phyloP scores from a whole-genome alignment of 495 filamentous ascomycete species.

The Amphirosellinia nigrospora region DNA sequence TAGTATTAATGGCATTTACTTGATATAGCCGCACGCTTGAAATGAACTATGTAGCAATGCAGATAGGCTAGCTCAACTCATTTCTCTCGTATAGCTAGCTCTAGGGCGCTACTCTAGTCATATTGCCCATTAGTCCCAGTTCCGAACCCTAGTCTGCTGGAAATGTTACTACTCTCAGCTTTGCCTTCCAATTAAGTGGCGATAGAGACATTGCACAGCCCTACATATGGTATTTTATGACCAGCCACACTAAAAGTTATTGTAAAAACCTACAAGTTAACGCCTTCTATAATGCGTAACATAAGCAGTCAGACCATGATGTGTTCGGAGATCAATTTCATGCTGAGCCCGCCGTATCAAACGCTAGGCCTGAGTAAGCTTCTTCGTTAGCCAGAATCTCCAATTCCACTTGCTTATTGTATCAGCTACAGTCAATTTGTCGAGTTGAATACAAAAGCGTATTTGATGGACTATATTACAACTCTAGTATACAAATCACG shows the following conservation, averaged over 20 bases:
- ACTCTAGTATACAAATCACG: neutral
- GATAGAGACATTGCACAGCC: neutral
- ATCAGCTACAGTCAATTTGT: neutral
- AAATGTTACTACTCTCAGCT: neutral
- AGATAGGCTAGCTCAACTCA: neutral
- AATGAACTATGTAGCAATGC: neutral
- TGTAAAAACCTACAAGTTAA: too few species aligned
- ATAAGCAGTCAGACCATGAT: too few species aligned
- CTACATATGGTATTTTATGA: neutral
- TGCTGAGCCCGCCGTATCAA: neutral
- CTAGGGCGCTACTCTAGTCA: too few species aligned
- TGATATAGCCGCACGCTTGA: neutral
- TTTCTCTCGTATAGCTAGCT: too few species aligned
- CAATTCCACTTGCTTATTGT: neutral
- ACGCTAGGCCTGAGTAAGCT: neutral
- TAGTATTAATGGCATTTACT: neutral
- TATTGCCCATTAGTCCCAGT: neutral
- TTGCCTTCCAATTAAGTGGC: neutral
- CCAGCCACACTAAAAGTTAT: too few species aligned
- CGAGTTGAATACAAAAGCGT: too few species aligned
- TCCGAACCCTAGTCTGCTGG: neutral
- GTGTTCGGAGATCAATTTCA: too few species aligned
- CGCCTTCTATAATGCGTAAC: too few species aligned
- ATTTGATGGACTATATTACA: neutral
- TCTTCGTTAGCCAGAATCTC: neutral